Evolutionary conservation across 371 early-diverging fungal genomes (phyloP), one percentile per base, ranked within the genome.

Genomic region (Syncephalastrum sp.): DNA sequence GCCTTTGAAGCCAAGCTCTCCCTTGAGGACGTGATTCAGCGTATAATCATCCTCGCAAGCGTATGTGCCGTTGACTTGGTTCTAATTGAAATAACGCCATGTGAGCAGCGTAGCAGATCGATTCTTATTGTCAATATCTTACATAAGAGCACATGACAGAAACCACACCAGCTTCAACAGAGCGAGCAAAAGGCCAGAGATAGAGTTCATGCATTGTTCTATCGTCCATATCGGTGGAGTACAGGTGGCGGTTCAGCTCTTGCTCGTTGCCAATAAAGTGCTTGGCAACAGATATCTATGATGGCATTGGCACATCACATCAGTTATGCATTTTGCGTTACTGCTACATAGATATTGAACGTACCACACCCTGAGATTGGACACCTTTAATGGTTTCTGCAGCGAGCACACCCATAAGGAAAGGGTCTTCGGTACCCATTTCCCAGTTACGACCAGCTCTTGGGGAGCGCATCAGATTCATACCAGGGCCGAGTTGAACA

Each of bases 381-480:
- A 65, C 57, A 42, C 75, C 75, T 16, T 48, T 21, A 27, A 75
- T 62, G 2, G 68, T 72, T 50, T 69, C 60, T 1, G 56, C 59
- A 53, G 66, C 57, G 4, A 60, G 48, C 3, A 75, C 66, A 46
- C 70, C 75, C 12, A 69, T 53, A 15, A 85, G 70, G 50, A 60
- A 85, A 7, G 86, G 85, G 53, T 85, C 85, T 56, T 75, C 85
- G 46, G 82, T 81, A 27, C 67, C 69, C 44, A 65, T 67, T 65
- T 85, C 86, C 79, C 82, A 85, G 53, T 73, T 78, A 59, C 86
- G 65, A 21, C 86, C 85, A 14, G 60, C 72, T 15, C 46, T 53
- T 7, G 76, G 75, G 16, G 67, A 33, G 16, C 77, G 61, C 42
- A 60, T 54, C 14, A 51, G n/a, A 17, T 51, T 27, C 51, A 51